These are phyloP conservation scores for Scleroderma citrinum DNA, from an alignment of 768 basidiomycete genomes.

Conservation along the genomic window DNA sequence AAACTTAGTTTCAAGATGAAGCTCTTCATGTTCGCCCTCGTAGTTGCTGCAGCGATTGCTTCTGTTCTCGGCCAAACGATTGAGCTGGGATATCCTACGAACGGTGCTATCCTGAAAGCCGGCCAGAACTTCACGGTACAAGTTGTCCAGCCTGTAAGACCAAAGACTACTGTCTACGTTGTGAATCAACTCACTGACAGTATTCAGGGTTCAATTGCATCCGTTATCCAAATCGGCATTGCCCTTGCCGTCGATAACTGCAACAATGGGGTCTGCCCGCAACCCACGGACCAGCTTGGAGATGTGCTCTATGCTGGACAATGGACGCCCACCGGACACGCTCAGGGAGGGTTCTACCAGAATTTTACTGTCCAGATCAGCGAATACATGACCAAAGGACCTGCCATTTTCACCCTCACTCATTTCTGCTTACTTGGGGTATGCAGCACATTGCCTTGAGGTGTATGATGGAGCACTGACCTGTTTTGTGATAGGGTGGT, in stretches of 20 bases:
- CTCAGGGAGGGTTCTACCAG: slow-evolving; percentile 1
- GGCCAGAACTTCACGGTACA: slow-evolving; percentile 5
- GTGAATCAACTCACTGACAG: not conserved
- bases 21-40: not conserved
- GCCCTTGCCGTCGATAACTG: slow-evolving; percentile 6
- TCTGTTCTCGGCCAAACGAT: slow-evolving; percentile 6
- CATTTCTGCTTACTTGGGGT: slow-evolving; percentile 5
- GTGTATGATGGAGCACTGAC: not conserved
- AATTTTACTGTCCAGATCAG: not conserved
- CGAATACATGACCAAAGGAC: not conserved
- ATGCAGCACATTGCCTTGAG: not conserved
- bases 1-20: not conserved
- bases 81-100: slow-evolving; percentile 5
- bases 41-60: not conserved
- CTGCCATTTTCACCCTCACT: not conserved
- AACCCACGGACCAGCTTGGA: slow-evolving; percentile 6
- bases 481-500: slow-evolving; percentile 11
- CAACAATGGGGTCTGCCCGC: slow-evolving; percentile 5
- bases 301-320: slow-evolving; percentile 5
- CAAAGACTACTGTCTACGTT: not conserved
- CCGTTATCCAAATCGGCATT: slow-evolving; percentile 13
- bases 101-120: slow-evolving; percentile 2
- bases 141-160: slow-evolving; percentile 8
- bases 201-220: slow-evolving; percentile 6
- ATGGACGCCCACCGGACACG: slow-evolving; percentile 1